phyloP scores from a whole-genome alignment of 768 basidiomycete genomes.

The Amanita brunnescens region DNA sequence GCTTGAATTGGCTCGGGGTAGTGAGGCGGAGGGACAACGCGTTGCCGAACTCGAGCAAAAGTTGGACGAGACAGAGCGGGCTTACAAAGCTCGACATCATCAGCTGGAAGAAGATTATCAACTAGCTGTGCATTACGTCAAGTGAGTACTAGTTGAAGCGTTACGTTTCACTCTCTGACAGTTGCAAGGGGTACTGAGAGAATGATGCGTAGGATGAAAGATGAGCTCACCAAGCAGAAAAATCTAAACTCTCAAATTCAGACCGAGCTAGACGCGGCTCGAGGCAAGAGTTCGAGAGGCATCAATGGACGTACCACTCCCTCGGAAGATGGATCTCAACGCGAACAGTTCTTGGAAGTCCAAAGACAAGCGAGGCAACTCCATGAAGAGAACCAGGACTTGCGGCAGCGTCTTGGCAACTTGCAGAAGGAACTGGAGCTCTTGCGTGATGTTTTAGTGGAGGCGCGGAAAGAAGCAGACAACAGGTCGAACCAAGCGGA shows the following conservation, averaged over 20 bases:
- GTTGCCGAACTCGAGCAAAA: slow-evolving; percentile 67
- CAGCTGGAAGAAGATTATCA: slow-evolving; percentile 96
- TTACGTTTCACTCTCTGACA: slow-evolving; percentile 7
- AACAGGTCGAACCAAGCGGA: slow-evolving; percentile 69
- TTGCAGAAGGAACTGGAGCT: slow-evolving; percentile 70
- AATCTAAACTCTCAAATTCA: slow-evolving; percentile 70
- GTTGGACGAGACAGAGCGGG: slow-evolving; percentile 69
- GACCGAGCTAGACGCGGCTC: slow-evolving; percentile 66
- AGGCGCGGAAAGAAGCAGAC: slow-evolving; percentile 71
- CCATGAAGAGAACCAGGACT: slow-evolving; percentile 65
- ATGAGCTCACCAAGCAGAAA: slow-evolving; percentile 91
- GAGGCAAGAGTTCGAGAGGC: slow-evolving; percentile 47
- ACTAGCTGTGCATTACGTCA: slow-evolving; percentile 94
- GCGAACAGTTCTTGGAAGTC: slow-evolving; percentile 64
- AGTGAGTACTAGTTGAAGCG: slow-evolving; percentile 46
- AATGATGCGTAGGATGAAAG: slow-evolving; percentile 95
- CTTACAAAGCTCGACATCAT: slow-evolving; percentile 70
- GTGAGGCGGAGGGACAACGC: slow-evolving; percentile 35
- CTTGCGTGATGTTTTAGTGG: slow-evolving; percentile 60
- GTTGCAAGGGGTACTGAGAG: slow-evolving; percentile 83
- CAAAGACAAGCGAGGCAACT: slow-evolving; percentile 71
- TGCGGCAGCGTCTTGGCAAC: slow-evolving; percentile 60
- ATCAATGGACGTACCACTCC: slow-evolving; percentile 76
- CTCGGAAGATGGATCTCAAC: slow-evolving; percentile 68
- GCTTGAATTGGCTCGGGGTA: slow-evolving; percentile 57